Evolutionary conservation across 345 rosid genomes (phyloP).

Genomic region (Ailanthus altissimus): DNA sequence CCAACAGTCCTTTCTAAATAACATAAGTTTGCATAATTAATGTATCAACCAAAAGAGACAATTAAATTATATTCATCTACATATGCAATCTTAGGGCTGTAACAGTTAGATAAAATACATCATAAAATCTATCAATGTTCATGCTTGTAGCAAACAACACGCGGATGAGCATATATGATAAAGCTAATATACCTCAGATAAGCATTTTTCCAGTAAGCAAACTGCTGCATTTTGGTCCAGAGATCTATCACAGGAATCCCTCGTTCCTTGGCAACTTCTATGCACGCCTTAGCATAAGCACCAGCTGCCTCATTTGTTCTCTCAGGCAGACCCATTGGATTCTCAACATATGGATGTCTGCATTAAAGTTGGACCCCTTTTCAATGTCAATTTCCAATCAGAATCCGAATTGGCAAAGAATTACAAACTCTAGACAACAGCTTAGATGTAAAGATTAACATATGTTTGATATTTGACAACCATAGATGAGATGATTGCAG

Average conservation of each 20-base stretch:
- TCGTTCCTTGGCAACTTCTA: constrained; percentile 53
- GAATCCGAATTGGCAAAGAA: neutral
- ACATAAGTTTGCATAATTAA: neutral
- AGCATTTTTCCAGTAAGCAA: constrained; percentile 56
- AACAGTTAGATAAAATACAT: too few species aligned
- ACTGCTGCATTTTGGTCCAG: constrained; percentile 82
- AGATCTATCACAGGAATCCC: constrained; percentile 58
- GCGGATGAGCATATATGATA: neutral
- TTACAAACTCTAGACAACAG: neutral
- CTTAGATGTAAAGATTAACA: too few species aligned
- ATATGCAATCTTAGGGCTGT: neutral
- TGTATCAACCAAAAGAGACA: neutral
- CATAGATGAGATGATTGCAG: neutral
- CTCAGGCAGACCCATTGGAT: constrained; percentile 65
- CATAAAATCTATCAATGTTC: neutral
- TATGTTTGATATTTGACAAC: too few species aligned
- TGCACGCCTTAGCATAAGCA: constrained; percentile 64
- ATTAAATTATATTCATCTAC: neutral
- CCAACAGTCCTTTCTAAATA: neutral
- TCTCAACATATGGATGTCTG: constrained; percentile 73
- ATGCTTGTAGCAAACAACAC: neutral
- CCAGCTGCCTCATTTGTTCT: constrained; percentile 91
- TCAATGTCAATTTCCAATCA: neutral
- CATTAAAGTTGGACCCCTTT: constrained; percentile 8
- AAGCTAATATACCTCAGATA: constrained; percentile 52